Conservation (phyloP, 2,329 filamentous ascomycete genomes). For the Apiospora phragmitis region DNA sequence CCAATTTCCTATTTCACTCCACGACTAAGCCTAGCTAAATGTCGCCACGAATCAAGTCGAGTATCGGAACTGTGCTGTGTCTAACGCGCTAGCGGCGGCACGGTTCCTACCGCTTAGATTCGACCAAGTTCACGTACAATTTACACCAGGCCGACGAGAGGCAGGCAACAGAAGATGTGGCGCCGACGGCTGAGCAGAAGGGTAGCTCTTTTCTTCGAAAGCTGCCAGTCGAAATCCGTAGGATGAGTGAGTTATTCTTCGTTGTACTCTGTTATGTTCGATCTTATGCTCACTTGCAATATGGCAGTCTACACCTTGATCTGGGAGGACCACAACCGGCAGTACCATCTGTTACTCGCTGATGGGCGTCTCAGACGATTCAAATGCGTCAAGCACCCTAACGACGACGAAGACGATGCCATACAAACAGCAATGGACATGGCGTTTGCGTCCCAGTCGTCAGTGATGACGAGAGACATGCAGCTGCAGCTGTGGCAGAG, state of each 20-base stretch:
- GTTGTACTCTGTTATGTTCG: background rate
- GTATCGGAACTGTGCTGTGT: background rate
- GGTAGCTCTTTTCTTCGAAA: slow-evolving; percentile 13
- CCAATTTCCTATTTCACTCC: background rate
- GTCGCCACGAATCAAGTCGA: background rate
- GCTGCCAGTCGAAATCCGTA: slow-evolving; percentile 13
- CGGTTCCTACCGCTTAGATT: background rate
- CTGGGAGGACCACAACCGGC: background rate
- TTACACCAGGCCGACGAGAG: background rate
- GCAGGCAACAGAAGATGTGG: background rate
- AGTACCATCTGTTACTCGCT: slow-evolving; percentile 6
- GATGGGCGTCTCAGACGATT: background rate
- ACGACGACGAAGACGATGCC: background rate
- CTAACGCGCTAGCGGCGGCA: background rate
- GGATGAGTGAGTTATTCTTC: background rate
- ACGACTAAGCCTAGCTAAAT: background rate
- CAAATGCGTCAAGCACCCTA: slow-evolving; percentile 11
- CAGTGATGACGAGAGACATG: slow-evolving; percentile 8
- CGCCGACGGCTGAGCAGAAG: slow-evolving; percentile 17
- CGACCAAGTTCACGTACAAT: background rate
- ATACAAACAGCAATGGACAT: background rate
- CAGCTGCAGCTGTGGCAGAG: slow-evolving; percentile 29
- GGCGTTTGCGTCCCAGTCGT: background rate
- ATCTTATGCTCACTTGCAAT: background rate
- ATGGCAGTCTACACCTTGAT: slow-evolving; percentile 2